These are phyloP conservation scores for Ceratocystiopsis sp. DNA, from an alignment of 2,329 filamentous ascomycete species.

Conservation along the genomic window DNA sequence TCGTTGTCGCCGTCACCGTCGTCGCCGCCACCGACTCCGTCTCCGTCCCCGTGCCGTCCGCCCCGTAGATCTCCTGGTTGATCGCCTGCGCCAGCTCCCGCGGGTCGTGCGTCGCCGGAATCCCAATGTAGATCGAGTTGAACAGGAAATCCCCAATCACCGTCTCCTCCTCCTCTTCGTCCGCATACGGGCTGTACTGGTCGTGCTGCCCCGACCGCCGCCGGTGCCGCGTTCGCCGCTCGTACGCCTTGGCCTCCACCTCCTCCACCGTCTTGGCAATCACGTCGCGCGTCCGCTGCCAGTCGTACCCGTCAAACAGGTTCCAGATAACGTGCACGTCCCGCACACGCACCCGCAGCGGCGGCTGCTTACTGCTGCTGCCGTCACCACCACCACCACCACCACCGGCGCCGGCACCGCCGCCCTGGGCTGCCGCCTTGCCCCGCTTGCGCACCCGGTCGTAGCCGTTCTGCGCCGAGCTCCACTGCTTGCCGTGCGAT, in stretches of 20 bases:
- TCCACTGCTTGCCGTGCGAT: slow-evolving; percentile 47
- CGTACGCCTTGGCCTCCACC: slow-evolving; percentile 66
- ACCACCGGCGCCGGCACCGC: slow-evolving; percentile 12
- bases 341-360: slow-evolving; percentile 60
- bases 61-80: slow-evolving; percentile 60
- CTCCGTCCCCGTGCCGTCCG: slow-evolving; percentile 48
- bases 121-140: slow-evolving; percentile 96
- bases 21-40: slow-evolving; percentile 61
- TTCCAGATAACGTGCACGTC: slow-evolving; percentile 96
- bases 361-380: slow-evolving; percentile 21
- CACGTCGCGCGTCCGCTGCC: slow-evolving; percentile 69
- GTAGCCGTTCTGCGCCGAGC: slow-evolving; percentile 60
- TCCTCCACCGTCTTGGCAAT: slow-evolving; percentile 81
- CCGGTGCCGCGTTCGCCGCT: slow-evolving; percentile 45
- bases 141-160: slow-evolving; percentile 92
- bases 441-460: slow-evolving; percentile 18
- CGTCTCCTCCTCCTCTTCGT: slow-evolving; percentile 64
- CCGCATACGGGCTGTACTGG: slow-evolving; percentile 21
- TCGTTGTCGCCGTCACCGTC: slow-evolving; percentile 39
- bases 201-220: slow-evolving; percentile 33
- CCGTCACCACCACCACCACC: slow-evolving; percentile 19
- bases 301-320: slow-evolving; percentile 93
- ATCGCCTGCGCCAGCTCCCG: slow-evolving; percentile 68
- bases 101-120: slow-evolving; percentile 73
- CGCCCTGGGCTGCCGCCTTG: slow-evolving; percentile 12